Evolutionary conservation across 1,284 basidiomycete species (phyloP).

Genomic region (Pterula multifida): DNA sequence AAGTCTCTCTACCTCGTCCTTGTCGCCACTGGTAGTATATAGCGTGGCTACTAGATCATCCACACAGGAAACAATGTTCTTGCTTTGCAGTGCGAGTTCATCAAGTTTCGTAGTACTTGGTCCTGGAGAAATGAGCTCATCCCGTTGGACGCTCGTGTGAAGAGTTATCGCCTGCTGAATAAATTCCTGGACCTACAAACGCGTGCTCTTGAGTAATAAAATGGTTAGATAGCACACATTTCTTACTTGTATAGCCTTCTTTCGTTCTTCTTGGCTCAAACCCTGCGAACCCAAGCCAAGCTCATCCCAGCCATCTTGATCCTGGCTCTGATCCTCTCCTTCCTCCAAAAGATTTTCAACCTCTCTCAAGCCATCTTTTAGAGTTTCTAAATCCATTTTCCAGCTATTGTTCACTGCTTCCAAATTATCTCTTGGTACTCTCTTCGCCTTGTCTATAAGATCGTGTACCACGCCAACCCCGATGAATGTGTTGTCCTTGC

Average conservation of each 20-base stretch:
- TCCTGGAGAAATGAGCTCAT: background rate
- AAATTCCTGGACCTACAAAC: background rate
- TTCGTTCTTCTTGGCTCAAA: background rate
- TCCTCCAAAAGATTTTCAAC: background rate
- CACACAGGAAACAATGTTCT: background rate
- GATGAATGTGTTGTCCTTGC: background rate
- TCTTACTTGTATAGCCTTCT: background rate
- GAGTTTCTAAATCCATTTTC: background rate
- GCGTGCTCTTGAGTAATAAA: background rate
- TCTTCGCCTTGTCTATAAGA: conserved; percentile 1
- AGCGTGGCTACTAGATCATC: background rate
- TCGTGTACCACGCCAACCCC: background rate
- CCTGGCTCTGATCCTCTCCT: background rate
- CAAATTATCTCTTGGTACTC: background rate
- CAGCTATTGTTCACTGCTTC: background rate
- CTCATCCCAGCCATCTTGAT: background rate
- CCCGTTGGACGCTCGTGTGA: background rate
- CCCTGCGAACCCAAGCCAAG: background rate
- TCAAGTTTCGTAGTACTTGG: background rate
- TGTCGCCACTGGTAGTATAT: background rate
- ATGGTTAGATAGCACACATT: background rate
- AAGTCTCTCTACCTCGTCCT: background rate
- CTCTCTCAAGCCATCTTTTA: background rate
- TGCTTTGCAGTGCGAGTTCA: background rate
- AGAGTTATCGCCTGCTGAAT: background rate